phyloP scores from a whole-genome alignment of 1,284 basidiomycete genomes.

The Naganishia albida region DNA sequence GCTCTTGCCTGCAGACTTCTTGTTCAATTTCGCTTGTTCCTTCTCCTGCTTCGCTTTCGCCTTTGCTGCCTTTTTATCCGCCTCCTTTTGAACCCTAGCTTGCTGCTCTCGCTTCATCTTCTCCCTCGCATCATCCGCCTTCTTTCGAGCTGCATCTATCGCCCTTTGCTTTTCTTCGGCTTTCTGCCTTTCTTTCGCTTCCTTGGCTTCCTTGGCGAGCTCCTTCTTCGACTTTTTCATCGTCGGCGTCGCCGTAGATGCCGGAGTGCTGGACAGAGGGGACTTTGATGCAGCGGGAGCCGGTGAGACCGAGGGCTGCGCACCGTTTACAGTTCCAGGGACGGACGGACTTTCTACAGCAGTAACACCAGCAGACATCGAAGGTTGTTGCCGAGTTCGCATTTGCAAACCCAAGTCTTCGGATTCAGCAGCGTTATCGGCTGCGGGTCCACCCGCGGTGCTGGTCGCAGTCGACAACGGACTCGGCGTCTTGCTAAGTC shows the following conservation, averaged over 20 bases:
- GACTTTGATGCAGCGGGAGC: neutral
- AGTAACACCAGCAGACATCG: neutral
- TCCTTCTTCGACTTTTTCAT: conserved; percentile 69
- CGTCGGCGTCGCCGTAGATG: too few relatives aligned
- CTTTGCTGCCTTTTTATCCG: conserved; percentile 36
- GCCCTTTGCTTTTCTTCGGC: conserved; percentile 31
- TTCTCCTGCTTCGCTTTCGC: conserved; percentile 36
- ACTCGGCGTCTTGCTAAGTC: conserved; percentile 26
- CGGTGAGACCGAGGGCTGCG: conserved; percentile 29
- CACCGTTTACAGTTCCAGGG: conserved; percentile 6
- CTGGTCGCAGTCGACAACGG: conserved; percentile 6
- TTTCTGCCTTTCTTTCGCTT: conserved; percentile 38
- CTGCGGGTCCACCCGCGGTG: neutral
- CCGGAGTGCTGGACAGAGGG: neutral
- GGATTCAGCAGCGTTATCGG: neutral
- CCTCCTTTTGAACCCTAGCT: conserved; percentile 31
- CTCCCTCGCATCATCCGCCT: conserved; percentile 38
- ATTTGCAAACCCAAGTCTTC: conserved; percentile 21
- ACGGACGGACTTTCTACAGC: conserved; percentile 29
- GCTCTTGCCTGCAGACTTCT: conserved; percentile 24
- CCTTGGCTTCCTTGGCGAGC: conserved; percentile 64
- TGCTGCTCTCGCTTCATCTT: conserved; percentile 33
- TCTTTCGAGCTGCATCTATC: conserved; percentile 30
- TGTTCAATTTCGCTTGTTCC: conserved; percentile 36
- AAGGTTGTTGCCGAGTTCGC: conserved; percentile 6